These are phyloP conservation scores for Amoeboaphelidium protococcarum DNA, from an alignment of 371 early-diverging fungal species.

Conservation along the genomic window DNA sequence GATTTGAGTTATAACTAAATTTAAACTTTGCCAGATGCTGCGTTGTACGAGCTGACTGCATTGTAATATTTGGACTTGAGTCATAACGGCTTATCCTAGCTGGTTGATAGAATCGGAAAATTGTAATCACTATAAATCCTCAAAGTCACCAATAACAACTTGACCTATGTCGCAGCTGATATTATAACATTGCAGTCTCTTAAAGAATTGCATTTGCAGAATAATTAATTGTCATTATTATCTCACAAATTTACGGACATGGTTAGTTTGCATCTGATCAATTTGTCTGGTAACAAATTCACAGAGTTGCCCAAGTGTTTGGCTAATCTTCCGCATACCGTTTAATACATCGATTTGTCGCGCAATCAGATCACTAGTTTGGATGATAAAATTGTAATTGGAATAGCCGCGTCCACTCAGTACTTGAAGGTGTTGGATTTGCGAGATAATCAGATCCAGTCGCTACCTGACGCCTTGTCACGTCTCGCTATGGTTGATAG, in stretches of 20 bases:
- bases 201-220: background rate
- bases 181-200: background rate
- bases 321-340: too few relatives aligned
- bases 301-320: background rate
- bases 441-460: too few relatives aligned
- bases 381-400: too few relatives aligned
- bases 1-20: background rate
- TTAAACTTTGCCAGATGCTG: background rate
- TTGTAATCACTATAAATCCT: background rate
- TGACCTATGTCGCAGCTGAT: background rate
- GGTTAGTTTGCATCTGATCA: background rate
- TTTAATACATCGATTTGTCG: too few relatives aligned
- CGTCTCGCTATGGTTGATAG: too few relatives aligned
- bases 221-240: background rate
- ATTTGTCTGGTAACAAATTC: background rate
- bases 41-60: background rate
- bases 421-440: too few relatives aligned
- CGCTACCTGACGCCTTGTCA: too few relatives aligned
- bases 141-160: background rate
- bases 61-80: background rate
- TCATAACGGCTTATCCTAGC: background rate
- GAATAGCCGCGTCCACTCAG: too few relatives aligned
- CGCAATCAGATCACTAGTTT: too few relatives aligned
- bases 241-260: background rate
- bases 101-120: background rate